Percentiles rank a stretch among this genome's conserved stretches.
Conservation (phyloP, 2,329 filamentous ascomycete species). For the Pseudogymnoascus sp. region DNA sequence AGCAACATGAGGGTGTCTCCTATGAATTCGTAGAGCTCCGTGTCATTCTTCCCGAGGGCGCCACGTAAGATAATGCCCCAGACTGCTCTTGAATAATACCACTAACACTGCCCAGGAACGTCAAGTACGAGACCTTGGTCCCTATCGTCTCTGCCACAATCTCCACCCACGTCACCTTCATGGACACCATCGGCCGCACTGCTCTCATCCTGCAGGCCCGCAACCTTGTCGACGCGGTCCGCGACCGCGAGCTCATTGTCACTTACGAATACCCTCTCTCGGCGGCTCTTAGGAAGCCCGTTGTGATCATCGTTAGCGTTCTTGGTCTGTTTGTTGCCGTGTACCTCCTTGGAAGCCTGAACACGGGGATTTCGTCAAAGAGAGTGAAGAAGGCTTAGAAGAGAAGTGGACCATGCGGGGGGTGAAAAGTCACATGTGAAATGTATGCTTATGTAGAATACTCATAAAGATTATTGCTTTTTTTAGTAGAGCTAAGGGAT, state of each 20-base stretch:
- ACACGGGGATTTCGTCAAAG: constrained; percentile 21
- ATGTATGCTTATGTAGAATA: constrained; percentile 8
- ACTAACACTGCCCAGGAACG: constrained; percentile 48
- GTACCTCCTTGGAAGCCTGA: constrained; percentile 56
- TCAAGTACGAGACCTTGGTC: constrained; percentile 67
- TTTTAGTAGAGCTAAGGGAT: background rate
- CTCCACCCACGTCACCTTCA: constrained; percentile 74
- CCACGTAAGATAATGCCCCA: constrained; percentile 56
- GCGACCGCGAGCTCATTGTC: constrained; percentile 75
- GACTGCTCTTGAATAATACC: constrained; percentile 40
- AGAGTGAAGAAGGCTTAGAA: background rate
- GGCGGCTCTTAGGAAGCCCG: constrained; percentile 74
- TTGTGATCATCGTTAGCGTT: constrained; percentile 68
- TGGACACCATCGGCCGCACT: constrained; percentile 87
- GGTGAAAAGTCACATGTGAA: background rate
- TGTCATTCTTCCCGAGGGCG: constrained; percentile 84
- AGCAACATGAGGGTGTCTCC: constrained; percentile 73
- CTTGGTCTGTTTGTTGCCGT: constrained; percentile 64
- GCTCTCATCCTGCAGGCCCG: constrained; percentile 69
- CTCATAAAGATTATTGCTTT: constrained; percentile 4
- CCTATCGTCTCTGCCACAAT: constrained; percentile 55
- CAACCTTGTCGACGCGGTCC: constrained; percentile 85
- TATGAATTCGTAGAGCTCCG: constrained; percentile 75
- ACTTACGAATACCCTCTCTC: constrained; percentile 76
- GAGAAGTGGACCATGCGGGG: background rate